A percentile compares a stretch with the other conserved stretches of the same genome.
Evolutionary conservation across 805 yeast genomes (phyloP).

Genomic region (Teunomyces atbi): DNA sequence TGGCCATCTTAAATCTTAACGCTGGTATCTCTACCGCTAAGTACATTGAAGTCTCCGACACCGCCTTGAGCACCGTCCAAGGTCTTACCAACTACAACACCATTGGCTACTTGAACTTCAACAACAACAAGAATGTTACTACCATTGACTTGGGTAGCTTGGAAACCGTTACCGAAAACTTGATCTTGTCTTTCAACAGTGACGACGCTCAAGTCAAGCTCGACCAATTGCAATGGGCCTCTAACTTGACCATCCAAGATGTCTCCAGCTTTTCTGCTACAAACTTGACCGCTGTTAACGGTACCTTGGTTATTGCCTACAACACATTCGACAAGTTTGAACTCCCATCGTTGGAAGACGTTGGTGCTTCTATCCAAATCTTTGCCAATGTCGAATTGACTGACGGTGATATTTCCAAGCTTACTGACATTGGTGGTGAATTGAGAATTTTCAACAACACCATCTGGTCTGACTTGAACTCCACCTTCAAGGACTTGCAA

Average conservation of each 20-base stretch:
- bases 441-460: slow-evolving; percentile 42
- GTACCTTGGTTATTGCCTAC: slow-evolving; percentile 39
- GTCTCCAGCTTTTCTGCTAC: slow-evolving; percentile 28
- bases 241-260: slow-evolving; percentile 46
- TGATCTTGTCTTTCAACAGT: slow-evolving; percentile 41
- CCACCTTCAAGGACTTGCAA: slow-evolving; percentile 27
- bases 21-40: slow-evolving; percentile 34
- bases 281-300: slow-evolving; percentile 39
- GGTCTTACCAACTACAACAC: slow-evolving; percentile 31
- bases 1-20: slow-evolving; percentile 36
- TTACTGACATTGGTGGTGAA: slow-evolving; percentile 41
- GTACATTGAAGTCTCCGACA: slow-evolving; percentile 38
- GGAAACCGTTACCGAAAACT: slow-evolving; percentile 31
- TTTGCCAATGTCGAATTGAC: slow-evolving; percentile 44
- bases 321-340: slow-evolving; percentile 34
- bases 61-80: slow-evolving; percentile 38
- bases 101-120: slow-evolving; percentile 35
- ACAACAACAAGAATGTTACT: slow-evolving; percentile 45
- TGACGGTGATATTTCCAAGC: slow-evolving; percentile 24
- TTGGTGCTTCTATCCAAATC: slow-evolving; percentile 41
- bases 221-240: slow-evolving; percentile 39
- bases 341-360: slow-evolving; percentile 28
- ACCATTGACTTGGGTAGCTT: slow-evolving; percentile 31
- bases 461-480: slow-evolving; percentile 30
- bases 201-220: slow-evolving; percentile 33